Evolutionary conservation across 805 yeast species (phyloP), one percentile per base, ranked within the genome.

Genomic region (Blastobotrys americana): DNA sequence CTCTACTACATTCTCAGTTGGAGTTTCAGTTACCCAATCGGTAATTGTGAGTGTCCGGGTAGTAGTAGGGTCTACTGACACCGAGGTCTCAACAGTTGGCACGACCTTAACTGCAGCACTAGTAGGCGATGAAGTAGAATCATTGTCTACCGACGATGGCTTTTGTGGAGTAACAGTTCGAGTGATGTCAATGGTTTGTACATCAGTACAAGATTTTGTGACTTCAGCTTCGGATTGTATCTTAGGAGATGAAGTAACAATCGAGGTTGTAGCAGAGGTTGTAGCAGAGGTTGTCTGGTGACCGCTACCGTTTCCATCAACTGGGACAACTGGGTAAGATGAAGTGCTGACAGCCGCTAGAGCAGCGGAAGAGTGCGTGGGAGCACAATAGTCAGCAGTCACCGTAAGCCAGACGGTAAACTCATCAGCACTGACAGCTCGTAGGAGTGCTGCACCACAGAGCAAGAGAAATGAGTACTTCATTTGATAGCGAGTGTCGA

Each of bases 291-390:
- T 34, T n/a, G n/a, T n/a, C n/a, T n/a, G n/a, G n/a, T n/a, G n/a
- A n/a, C n/a, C n/a, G n/a, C n/a, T n/a, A 17, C 45, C 44, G 23
- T 51, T 44, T 2, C 58, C 58, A 34, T 54, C 57, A 34, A 55
- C 44, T 37, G 53, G 50, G 20, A 55, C 53, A 5, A 51, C 53
- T 3, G 58, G 56, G 35, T 55, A 55, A 6, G 49, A 42, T 13
- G 46, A 31, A 10, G 35, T 16, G 3, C 45, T 19, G 9, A 42
- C 18, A n/a, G 42, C 41, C n/a, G 41, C 19, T 34, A 34, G 34
- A 6, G 37, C 44, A 8, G 51, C 52, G 3, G 44, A 42, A 13
- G 51, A 46, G 41, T 34, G 8, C 31, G 31, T 8, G 31, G 31
- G 31, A 8, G 31, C 41, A 17, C 42, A 48, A 6, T 42, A 47